phyloP scores from a whole-genome alignment of 306 rosid species.

The Rosa lucieae region DNA sequence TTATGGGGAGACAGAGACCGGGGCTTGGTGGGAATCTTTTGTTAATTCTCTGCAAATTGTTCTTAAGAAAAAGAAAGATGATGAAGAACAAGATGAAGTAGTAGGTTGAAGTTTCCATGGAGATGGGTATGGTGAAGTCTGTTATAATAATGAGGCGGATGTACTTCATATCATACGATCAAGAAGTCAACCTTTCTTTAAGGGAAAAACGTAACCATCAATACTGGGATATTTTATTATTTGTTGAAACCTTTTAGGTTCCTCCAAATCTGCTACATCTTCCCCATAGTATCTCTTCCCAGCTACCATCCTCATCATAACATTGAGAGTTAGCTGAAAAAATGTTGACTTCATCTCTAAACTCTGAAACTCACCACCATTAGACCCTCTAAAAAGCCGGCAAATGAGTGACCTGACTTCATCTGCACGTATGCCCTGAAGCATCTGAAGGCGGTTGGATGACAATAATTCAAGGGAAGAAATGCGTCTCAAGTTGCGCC shows the following conservation, averaged over 20 bases:
- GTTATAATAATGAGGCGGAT: too few relatives aligned
- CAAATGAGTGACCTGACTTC: constrained; percentile 32
- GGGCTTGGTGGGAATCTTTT: too few relatives aligned
- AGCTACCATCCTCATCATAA: constrained; percentile 40
- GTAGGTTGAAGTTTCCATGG: too few relatives aligned
- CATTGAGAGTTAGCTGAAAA: constrained; percentile 29
- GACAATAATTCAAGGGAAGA: constrained; percentile 33
- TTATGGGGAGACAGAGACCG: too few relatives aligned
- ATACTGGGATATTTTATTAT: not conserved
- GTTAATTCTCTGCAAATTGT: too few relatives aligned
- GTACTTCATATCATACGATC: too few relatives aligned
- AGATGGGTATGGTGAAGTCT: too few relatives aligned
- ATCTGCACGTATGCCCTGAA: constrained; percentile 21
- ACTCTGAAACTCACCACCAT: constrained; percentile 13
- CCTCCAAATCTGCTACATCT: constrained; percentile 4
- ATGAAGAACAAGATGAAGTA: too few relatives aligned
- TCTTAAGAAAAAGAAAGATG: too few relatives aligned
- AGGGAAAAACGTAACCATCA: too few relatives aligned
- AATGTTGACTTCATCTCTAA: constrained; percentile 19
- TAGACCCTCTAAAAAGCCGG: not conserved
- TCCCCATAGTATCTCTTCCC: constrained; percentile 43
- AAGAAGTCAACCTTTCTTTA: too few relatives aligned
- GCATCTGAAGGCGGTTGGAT: constrained; percentile 26
- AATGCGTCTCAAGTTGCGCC: constrained; percentile 39
- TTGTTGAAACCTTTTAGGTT: constrained; percentile 22